Evolutionary conservation across 345 rosid genomes (phyloP).

Genomic region (Melaleuca alternifolia): DNA sequence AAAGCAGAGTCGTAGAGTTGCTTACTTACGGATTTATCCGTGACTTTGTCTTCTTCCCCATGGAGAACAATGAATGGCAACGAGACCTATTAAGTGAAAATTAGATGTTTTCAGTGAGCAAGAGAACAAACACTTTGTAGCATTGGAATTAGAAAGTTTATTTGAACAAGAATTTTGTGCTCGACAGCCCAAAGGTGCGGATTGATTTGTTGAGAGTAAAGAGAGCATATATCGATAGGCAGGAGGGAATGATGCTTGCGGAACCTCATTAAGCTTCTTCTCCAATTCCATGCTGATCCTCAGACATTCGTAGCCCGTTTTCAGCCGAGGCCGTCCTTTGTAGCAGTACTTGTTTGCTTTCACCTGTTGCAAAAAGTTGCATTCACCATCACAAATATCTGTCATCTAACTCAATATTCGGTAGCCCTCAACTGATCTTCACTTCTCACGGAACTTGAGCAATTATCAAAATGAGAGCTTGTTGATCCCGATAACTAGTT

Average conservation of each 20-base stretch:
- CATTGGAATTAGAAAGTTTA: neutral
- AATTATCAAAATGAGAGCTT: neutral
- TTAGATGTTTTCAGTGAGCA: neutral
- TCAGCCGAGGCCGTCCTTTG: slow-evolving; percentile 69
- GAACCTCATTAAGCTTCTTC: slow-evolving; percentile 49
- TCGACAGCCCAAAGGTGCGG: neutral
- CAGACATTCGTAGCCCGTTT: slow-evolving; percentile 53
- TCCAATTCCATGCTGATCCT: slow-evolving; percentile 47
- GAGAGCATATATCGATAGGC: neutral
- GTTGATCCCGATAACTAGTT: neutral
- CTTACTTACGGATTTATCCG: slow-evolving; percentile 44
- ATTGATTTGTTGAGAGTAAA: neutral
- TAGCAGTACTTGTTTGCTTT: slow-evolving; percentile 67
- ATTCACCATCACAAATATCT: neutral
- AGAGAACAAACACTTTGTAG: neutral
- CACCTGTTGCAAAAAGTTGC: slow-evolving; percentile 17
- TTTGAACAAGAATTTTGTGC: neutral
- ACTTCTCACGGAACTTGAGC: neutral
- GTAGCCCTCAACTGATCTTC: neutral
- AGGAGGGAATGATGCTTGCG: neutral
- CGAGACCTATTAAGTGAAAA: slow-evolving; percentile 23
- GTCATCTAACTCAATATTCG: neutral
- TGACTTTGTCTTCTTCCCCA: slow-evolving; percentile 70
- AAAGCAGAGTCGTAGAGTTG: slow-evolving; percentile 34
- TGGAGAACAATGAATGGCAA: slow-evolving; percentile 73